Conservation (phyloP, 108 stramenopile genomes). For the Asterionellopsis glacialis region DNA sequence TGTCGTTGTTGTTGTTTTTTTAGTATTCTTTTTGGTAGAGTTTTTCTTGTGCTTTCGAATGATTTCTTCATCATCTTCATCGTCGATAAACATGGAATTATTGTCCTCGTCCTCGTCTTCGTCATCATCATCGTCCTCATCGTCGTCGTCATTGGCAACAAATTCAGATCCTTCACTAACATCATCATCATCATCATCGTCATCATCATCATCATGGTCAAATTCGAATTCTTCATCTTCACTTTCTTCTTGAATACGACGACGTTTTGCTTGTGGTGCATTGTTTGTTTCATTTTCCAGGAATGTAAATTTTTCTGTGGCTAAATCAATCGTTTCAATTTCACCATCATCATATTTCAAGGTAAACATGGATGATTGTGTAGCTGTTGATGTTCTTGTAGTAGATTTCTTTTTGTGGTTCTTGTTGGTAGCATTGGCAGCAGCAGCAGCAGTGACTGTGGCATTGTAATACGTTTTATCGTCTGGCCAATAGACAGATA, state of each 20-base stretch:
- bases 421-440: too few relatives aligned
- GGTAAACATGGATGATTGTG: conserved; percentile 7
- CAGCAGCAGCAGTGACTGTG: conserved; percentile 16
- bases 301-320: conserved; percentile 33
- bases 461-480: conserved; percentile 57
- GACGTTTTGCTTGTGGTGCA: conserved; percentile 16
- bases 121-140: conserved; percentile 38
- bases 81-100: conserved; percentile 58
- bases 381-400: too few relatives aligned
- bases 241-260: conserved; percentile 25
- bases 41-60: conserved; percentile 11
- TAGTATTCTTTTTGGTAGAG: not conserved
- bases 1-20: not conserved
- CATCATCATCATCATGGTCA: conserved; percentile 30
- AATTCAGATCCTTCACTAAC: conserved; percentile 6
- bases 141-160: conserved; percentile 10
- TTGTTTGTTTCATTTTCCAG: conserved; percentile 17
- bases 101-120: conserved; percentile 46
- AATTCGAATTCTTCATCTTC: conserved; percentile 59
- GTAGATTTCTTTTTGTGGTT: too few relatives aligned
- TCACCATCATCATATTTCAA: conserved; percentile 73
- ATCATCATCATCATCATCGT: conserved; percentile 31
- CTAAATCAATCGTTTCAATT: conserved; percentile 53
- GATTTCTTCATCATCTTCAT: conserved; percentile 35
- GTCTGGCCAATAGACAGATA: conserved; percentile 53